phyloP scores from a whole-genome alignment of 495 filamentous ascomycete species.

The Rusavskia elegans region DNA sequence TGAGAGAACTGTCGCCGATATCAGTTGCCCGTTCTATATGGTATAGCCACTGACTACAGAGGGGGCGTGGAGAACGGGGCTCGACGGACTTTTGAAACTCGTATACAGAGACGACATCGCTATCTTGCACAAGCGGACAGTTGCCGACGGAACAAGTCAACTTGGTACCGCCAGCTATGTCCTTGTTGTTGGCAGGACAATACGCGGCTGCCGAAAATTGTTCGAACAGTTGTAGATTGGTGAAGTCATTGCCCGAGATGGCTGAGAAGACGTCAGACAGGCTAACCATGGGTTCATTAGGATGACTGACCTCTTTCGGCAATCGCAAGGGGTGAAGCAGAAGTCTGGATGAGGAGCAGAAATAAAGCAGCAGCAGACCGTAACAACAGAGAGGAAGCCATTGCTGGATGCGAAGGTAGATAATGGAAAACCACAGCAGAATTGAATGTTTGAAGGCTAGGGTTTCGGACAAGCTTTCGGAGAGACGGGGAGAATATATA shows the following conservation, averaged over 20 bases:
- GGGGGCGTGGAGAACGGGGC: not conserved
- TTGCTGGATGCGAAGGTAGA: not conserved
- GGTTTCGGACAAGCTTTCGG: not conserved
- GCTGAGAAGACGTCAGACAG: not conserved
- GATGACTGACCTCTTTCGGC: not conserved
- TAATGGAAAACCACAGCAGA: not conserved
- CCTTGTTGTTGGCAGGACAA: conserved; percentile 39
- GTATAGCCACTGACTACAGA: too few species aligned
- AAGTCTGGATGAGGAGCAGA: not conserved
- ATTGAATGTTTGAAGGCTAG: not conserved
- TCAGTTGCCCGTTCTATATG: too few species aligned
- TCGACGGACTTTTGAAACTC: conserved; percentile 44
- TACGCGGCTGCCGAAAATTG: conserved; percentile 59
- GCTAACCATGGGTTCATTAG: not conserved
- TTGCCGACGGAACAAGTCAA: conserved; percentile 40
- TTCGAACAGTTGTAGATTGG: conserved; percentile 42
- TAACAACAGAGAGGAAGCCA: not conserved
- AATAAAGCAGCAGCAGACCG: not conserved
- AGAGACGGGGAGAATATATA: not conserved
- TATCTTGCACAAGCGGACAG: conserved; percentile 45
- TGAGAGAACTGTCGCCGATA: conserved; percentile 22
- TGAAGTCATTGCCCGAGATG: conserved; percentile 11
- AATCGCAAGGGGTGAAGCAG: not conserved
- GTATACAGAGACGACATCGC: conserved; percentile 34
- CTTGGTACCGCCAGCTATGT: conserved; percentile 24